Conservation (phyloP, 768 basidiomycete genomes). For the Cystobasidium onofrii region DNA sequence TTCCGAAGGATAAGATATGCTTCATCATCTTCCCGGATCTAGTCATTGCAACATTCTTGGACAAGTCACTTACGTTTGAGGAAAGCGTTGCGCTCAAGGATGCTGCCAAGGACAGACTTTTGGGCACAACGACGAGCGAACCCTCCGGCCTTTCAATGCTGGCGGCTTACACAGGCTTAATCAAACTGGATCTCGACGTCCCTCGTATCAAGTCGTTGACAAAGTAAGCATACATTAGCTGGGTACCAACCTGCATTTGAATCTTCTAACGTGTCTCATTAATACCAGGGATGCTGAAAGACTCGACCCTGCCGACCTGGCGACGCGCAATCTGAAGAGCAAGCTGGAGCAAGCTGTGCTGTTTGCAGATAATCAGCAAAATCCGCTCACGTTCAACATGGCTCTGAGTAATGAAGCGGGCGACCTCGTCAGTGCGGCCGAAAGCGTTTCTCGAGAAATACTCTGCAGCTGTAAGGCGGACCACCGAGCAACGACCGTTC, state of each 20-base stretch:
- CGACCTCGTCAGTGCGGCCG: constrained; percentile 45
- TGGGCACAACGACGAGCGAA: constrained; percentile 40
- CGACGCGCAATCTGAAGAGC: constrained; percentile 45
- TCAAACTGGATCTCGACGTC: constrained; percentile 3
- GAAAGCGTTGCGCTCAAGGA: constrained; percentile 46
- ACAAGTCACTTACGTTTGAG: constrained; percentile 40
- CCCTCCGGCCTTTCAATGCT: background rate
- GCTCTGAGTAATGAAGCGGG: constrained; percentile 37
- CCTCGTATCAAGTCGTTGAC: background rate
- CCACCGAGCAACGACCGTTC: background rate
- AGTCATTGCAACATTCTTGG: constrained; percentile 39
- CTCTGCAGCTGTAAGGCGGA: constrained; percentile 59
- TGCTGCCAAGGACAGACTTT: constrained; percentile 44
- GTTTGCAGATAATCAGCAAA: constrained; percentile 46
- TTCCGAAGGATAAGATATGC: constrained; percentile 31
- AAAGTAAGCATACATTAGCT: background rate
- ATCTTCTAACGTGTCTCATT: constrained; percentile 37
- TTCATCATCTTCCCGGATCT: constrained; percentile 46
- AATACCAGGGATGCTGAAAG: constrained; percentile 27
- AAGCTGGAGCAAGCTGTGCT: constrained; percentile 49
- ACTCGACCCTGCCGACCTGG: constrained; percentile 29
- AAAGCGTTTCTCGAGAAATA: constrained; percentile 45
- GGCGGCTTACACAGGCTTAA: constrained; percentile 26
- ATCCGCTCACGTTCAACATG: constrained; percentile 46
- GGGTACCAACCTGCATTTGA: constrained; percentile 33